phyloP scores from a whole-genome alignment of 192 early-diverging fungal species.

The Gryganskiella cystojenkinii region DNA sequence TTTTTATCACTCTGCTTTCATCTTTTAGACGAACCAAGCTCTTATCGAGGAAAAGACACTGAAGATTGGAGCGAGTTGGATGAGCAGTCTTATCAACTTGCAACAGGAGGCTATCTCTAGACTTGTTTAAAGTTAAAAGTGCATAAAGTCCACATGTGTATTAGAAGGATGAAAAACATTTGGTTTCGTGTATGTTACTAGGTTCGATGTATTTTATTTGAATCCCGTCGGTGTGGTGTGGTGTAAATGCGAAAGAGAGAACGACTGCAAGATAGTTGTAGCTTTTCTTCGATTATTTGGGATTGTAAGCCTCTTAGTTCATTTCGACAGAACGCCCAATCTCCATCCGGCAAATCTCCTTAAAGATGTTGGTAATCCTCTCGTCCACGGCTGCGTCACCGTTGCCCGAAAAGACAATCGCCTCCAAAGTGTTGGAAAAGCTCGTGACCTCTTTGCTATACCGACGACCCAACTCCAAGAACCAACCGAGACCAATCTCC shows the following conservation, averaged over 20 bases:
- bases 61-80: slow-evolving; percentile 50
- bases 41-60: slow-evolving; percentile 39
- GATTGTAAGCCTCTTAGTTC: slow-evolving; percentile 5
- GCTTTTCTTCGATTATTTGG: neutral
- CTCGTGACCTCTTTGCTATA: slow-evolving; percentile 61
- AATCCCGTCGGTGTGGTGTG: no score
- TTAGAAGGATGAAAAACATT: neutral
- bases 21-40: slow-evolving; percentile 27
- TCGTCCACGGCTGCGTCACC: slow-evolving; percentile 27
- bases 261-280: neutral
- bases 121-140: slow-evolving; percentile 19
- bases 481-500: slow-evolving; percentile 61
- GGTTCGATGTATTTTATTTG: no score
- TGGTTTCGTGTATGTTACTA: no score
- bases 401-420: slow-evolving; percentile 57
- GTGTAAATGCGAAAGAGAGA: no score
- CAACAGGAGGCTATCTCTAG: slow-evolving; percentile 36
- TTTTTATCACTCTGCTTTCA: neutral
- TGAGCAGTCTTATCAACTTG: slow-evolving; percentile 39
- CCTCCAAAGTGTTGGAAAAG: slow-evolving; percentile 56
- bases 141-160: no score
- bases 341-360: slow-evolving; percentile 52
- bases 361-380: slow-evolving; percentile 41
- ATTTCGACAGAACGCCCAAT: slow-evolving; percentile 50
- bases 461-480: slow-evolving; percentile 68